Percentiles rank a stretch among this genome's conserved stretches.
phyloP scores from a whole-genome alignment of 176 grass and related monocot genomes.

The Ensete ventricosum region DNA sequence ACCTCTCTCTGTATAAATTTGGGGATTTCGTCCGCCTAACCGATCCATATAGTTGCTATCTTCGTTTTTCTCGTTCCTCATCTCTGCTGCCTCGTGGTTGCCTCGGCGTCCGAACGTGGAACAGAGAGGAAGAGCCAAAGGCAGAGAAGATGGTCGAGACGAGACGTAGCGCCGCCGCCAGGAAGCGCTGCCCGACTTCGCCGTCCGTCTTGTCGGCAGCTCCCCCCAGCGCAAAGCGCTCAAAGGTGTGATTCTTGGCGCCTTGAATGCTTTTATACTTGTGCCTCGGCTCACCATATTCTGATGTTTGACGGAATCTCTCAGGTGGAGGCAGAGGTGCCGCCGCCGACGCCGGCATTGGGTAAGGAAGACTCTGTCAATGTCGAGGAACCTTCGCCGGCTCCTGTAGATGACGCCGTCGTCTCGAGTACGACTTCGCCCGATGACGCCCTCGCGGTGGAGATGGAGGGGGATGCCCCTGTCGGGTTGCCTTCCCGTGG shows the following conservation, averaged over 20 bases:
- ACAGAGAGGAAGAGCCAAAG: background rate
- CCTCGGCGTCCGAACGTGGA: no score
- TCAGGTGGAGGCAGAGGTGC: background rate
- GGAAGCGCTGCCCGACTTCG: background rate
- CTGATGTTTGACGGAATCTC: background rate
- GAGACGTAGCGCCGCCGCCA: background rate
- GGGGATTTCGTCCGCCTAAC: no score
- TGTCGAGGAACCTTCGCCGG: background rate
- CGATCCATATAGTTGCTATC: no score
- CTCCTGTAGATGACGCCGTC: background rate
- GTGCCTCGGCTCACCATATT: background rate
- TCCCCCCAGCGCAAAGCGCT: slow-evolving; percentile 1
- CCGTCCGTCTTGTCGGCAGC: background rate
- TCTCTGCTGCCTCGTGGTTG: no score
- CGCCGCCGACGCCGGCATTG: background rate
- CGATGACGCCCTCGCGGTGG: background rate
- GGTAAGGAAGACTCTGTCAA: background rate
- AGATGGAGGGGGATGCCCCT: background rate
- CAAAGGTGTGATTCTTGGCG: background rate
- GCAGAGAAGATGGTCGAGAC: slow-evolving; percentile 10
- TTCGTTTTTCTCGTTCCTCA: no score
- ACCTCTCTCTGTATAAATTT: no score
- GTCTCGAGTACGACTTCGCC: background rate
- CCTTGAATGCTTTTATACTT: background rate
- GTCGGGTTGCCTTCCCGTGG: background rate